phyloP scores from a whole-genome alignment of 177 flowering plant genomes.

The Tripterygium wilfordii region DNA sequence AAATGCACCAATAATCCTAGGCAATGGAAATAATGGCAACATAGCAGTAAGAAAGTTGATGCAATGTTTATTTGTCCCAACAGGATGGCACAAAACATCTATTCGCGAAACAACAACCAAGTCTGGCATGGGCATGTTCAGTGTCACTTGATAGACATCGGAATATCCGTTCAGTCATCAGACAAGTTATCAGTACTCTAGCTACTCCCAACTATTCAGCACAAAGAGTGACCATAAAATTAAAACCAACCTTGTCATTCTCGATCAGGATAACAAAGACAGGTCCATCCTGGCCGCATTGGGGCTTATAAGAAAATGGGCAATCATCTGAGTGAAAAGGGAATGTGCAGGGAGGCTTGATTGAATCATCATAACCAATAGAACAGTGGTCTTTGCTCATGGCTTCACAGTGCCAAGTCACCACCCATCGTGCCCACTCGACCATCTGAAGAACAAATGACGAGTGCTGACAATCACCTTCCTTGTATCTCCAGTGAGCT shows the following conservation, averaged over 20 bases:
- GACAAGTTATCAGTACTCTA: too few species aligned
- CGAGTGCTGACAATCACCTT: constrained; percentile 66
- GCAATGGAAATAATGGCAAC: too few species aligned
- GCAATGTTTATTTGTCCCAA: too few species aligned
- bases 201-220: too few species aligned
- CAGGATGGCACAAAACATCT: too few species aligned
- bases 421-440: constrained; percentile 94
- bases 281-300: constrained; percentile 60
- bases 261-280: constrained; percentile 77
- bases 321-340: constrained; percentile 79
- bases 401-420: constrained; percentile 84
- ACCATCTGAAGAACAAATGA: constrained; percentile 92
- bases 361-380: constrained; percentile 34
- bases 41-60: too few species aligned
- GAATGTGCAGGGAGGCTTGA: constrained; percentile 74
- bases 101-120: too few species aligned
- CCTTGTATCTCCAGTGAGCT: constrained; percentile 98
- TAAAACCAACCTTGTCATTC: constrained; percentile 83
- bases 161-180: too few species aligned
- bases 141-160: too few species aligned
- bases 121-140: too few species aligned
- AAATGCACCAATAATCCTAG: constrained; percentile 1
- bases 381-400: constrained; percentile 51
- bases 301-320: constrained; percentile 57
- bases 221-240: too few species aligned